A percentile compares a stretch with the other conserved stretches of the same genome.
These are phyloP conservation scores for Casaregolazyma lundiana DNA, from an alignment of 1,139 yeast genomes.

Conservation along the genomic window DNA sequence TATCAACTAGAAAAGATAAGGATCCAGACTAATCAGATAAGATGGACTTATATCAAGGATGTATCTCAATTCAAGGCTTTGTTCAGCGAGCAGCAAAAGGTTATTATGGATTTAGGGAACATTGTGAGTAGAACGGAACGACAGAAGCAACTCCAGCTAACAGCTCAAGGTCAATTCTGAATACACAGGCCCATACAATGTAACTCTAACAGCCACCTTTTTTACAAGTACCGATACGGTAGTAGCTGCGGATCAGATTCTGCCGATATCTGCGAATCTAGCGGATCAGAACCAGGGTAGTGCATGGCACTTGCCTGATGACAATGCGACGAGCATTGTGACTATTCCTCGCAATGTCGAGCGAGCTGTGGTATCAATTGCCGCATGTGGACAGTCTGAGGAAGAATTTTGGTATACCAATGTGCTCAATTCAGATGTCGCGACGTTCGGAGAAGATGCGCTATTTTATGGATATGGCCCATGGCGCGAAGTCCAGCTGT, in stretches of 20 bases:
- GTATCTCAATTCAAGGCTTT: conserved; percentile 53
- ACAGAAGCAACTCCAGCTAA: neutral
- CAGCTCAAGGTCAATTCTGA: conserved; percentile 39
- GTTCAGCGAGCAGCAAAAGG: conserved; percentile 33
- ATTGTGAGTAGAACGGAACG: conserved; percentile 25
- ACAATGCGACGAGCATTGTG: conserved; percentile 19
- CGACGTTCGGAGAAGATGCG: neutral
- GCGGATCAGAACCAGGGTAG: conserved; percentile 3
- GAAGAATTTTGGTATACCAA: conserved; percentile 75
- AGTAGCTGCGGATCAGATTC: conserved; percentile 3
- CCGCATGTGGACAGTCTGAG: conserved; percentile 68
- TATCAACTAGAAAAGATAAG: neutral
- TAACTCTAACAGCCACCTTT: conserved; percentile 49
- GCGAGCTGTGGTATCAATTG: conserved; percentile 53
- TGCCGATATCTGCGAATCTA: conserved; percentile 9
- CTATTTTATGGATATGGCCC: conserved; percentile 39
- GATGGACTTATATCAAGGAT: conserved; percentile 52
- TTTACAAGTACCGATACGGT: conserved; percentile 9
- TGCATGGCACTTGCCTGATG: neutral
- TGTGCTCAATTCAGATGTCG: neutral
- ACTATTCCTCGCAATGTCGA: conserved; percentile 54
- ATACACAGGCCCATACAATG: conserved; percentile 58
- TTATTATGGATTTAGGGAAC: conserved; percentile 58
- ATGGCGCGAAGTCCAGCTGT: conserved; percentile 35
- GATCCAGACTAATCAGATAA: conserved; percentile 34